Evolutionary conservation across 768 basidiomycete genomes (phyloP).

Genomic region (Hypholoma fasciculare): DNA sequence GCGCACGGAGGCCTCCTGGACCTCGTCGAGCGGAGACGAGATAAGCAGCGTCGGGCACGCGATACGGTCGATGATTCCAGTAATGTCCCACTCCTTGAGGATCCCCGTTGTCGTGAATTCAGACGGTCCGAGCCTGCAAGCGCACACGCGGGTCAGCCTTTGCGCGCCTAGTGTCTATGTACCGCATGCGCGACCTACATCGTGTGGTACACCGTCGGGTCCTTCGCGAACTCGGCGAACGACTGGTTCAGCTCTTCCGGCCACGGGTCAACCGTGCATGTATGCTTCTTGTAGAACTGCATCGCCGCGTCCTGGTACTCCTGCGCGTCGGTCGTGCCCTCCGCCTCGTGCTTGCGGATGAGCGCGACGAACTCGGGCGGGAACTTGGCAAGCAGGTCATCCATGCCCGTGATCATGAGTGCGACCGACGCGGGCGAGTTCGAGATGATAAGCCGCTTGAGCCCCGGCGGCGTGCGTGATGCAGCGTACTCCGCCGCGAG

Average conservation of each 20-base stretch:
- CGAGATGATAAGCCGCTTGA: slow-evolving; percentile 28
- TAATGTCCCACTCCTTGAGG: slow-evolving; percentile 20
- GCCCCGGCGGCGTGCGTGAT: slow-evolving; percentile 16
- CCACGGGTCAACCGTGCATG: slow-evolving; percentile 31
- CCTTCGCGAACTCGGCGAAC: slow-evolving; percentile 21
- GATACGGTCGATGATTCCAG: slow-evolving; percentile 21
- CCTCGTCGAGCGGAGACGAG: slow-evolving; percentile 19
- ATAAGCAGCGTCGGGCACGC: slow-evolving; percentile 20
- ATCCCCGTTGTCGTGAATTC: slow-evolving; percentile 29
- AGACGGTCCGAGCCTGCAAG: slow-evolving; percentile 34
- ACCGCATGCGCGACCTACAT: slow-evolving; percentile 25
- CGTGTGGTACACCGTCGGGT: slow-evolving; percentile 31
- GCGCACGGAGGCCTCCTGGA: slow-evolving; percentile 17
- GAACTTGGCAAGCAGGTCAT: slow-evolving; percentile 23
- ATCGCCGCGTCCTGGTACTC: slow-evolving; percentile 33
- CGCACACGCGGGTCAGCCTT: background rate
- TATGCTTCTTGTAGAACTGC: slow-evolving; percentile 31
- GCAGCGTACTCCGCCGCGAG: slow-evolving; percentile 19
- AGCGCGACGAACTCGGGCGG: slow-evolving; percentile 24
- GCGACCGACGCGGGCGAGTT: slow-evolving; percentile 31
- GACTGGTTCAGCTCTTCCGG: slow-evolving; percentile 31
- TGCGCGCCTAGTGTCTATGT: background rate
- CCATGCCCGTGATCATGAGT: slow-evolving; percentile 25
- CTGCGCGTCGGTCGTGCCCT: slow-evolving; percentile 12
- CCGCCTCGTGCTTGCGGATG: slow-evolving; percentile 31